A percentile compares a stretch with the other conserved stretches of the same genome.
phyloP scores from a whole-genome alignment of 345 rosid species.

The Linum tenue region DNA sequence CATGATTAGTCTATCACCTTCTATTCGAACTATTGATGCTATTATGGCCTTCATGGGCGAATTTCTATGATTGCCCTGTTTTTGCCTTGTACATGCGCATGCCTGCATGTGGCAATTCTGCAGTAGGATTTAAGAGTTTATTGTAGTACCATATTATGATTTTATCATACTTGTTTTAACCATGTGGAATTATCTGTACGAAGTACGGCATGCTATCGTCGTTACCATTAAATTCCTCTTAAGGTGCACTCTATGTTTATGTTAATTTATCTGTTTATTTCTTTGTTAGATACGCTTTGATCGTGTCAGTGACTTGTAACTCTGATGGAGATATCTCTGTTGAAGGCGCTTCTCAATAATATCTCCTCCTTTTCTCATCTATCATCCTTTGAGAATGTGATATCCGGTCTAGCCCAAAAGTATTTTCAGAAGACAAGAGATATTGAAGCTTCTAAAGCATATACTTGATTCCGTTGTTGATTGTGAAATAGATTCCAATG shows the following conservation, averaged over 20 bases:
- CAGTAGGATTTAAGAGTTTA: too few relatives aligned
- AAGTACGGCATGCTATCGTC: not conserved
- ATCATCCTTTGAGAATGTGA: constrained; percentile 47
- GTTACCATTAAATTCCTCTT: not conserved
- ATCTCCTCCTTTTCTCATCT: constrained; percentile 53
- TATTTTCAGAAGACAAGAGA: constrained; percentile 56
- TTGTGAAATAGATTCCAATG: constrained; percentile 55
- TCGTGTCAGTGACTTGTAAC: constrained; percentile 27
- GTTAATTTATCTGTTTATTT: too few relatives aligned
- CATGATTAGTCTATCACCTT: not conserved
- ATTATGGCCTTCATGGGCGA: not conserved
- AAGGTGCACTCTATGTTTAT: not conserved
- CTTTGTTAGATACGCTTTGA: not conserved
- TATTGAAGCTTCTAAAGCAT: constrained; percentile 66
- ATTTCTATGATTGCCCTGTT: too few relatives aligned
- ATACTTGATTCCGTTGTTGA: constrained; percentile 44
- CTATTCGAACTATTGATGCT: not conserved
- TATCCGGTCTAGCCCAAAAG: constrained; percentile 55
- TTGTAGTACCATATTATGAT: not conserved
- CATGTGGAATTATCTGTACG: not conserved
- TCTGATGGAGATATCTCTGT: constrained; percentile 61
- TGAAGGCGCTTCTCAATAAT: constrained; percentile 51
- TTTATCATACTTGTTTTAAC: not conserved
- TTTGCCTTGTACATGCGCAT: not conserved
- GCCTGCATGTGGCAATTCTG: too few relatives aligned